Base-by-base conservation (phyloP, 2,329 filamentous ascomycete species). In the Ceratocystis destructans region DNA sequence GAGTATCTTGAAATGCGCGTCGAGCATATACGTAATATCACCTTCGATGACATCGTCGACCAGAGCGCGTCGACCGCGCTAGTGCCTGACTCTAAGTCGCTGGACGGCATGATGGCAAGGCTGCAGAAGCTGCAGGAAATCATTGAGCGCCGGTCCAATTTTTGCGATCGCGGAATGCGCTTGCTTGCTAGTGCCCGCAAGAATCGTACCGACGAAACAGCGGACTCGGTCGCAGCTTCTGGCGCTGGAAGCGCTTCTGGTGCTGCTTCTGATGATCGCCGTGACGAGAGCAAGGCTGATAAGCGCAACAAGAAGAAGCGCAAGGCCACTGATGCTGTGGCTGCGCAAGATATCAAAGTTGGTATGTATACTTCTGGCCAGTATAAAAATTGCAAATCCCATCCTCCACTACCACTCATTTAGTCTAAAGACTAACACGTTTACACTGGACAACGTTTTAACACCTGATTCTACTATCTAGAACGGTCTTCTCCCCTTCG, bases 221-320 rank as follows among this genome's bases (percentile, higher is more conserved):
- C 73, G 15, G 77, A 83, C 69, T 5, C 50, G 50, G 50, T 7
- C 5, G 50, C 50, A 25, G 50, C 20, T 25, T 20, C 50, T 7
- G 50, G n/a, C 3, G 25, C 50, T 15, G 46, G 46, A 48, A 7
- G n/a, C 17, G n/a, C 46, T 48, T 41, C 37, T 3, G 46, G 17
- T 7, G 25, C 8, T 15, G 74, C 78, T 66, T 76, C 76, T 68
- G 79, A 79, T 71, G 78, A 70, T 69, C 72, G 79, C 64, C 79
- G 75, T 33, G 81, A 83, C 57, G 78, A 78, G 68, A 71, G 73
- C 61, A 78, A 79, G 64, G 75, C 76, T 25, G 83, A 83, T 71
- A 82, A 83, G 73, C 77, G 79, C 28, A 91, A 92, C 74, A 81
- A 87, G 70, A 91, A 89, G 80, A 91, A 89, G 78, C 86, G 88